Evolutionary conservation across 2,329 filamentous ascomycete species (phyloP).

Genomic region (Fusarium subglutinans): DNA sequence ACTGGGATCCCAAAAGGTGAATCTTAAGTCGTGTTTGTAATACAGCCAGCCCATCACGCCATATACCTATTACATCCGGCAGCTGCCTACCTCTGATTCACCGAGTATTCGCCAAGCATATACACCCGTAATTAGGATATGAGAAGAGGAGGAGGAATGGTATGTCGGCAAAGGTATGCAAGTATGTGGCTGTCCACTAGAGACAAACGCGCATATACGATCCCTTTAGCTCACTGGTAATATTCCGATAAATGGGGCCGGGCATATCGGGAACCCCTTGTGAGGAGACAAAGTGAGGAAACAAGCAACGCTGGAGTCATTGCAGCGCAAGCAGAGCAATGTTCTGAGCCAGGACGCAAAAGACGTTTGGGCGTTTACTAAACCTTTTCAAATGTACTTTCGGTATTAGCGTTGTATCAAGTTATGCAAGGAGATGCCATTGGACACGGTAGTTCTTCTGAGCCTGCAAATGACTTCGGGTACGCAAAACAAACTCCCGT

Average conservation of each 20-base stretch:
- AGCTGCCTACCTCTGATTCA: neutral
- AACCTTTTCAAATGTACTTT: neutral
- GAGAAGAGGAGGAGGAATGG: neutral
- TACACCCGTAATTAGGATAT: neutral
- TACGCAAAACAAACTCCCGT: neutral
- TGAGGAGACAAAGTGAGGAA: slow-evolving; percentile 4
- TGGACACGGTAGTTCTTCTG: slow-evolving; percentile 1
- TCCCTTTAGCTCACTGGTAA: neutral
- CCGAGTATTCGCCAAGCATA: neutral
- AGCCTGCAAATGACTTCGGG: neutral
- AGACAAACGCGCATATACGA: slow-evolving; percentile 21
- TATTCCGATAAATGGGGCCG: neutral
- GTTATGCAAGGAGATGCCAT: slow-evolving; percentile 10
- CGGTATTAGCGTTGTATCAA: neutral
- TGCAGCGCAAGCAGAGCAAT: neutral
- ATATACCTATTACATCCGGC: neutral
- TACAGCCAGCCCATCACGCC: neutral
- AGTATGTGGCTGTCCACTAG: slow-evolving; percentile 18
- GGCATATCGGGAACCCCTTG: slow-evolving; percentile 8
- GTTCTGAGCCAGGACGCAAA: neutral
- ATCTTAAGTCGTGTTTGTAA: neutral
- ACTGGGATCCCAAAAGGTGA: neutral
- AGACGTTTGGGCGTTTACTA: neutral
- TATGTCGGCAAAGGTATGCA: neutral
- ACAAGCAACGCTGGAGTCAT: neutral